Percentiles rank a stretch among this genome's conserved stretches.
These are phyloP conservation scores for Caloboletus firmus DNA, from an alignment of 1,284 basidiomycete species.

Conservation along the genomic window DNA sequence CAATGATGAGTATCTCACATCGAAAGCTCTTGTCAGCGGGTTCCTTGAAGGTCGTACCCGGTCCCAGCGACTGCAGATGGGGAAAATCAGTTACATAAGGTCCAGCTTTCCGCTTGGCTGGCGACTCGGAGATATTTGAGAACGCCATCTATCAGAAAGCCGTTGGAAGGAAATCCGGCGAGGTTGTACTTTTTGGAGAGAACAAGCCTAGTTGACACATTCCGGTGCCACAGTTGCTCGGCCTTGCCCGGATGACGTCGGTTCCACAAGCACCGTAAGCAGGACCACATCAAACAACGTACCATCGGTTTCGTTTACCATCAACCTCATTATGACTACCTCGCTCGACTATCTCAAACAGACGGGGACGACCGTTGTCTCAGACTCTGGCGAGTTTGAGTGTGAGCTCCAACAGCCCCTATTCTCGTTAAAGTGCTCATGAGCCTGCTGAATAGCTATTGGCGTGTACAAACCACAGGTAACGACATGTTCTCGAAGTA, in stretches of 20 bases:
- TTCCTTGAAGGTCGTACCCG: not conserved
- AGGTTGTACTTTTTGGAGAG: not conserved
- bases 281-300: not conserved
- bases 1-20: no score
- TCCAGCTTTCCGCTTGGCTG: not conserved
- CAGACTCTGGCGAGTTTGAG: slow-evolving; percentile 86
- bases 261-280: not conserved
- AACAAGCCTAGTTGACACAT: not conserved
- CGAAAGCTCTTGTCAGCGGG: not conserved
- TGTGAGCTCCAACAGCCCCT: slow-evolving; percentile 45
- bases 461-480: slow-evolving; percentile 90
- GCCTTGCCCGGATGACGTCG: slow-evolving; percentile 2
- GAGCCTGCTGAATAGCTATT: slow-evolving; percentile 52
- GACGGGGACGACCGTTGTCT: slow-evolving; percentile 90
- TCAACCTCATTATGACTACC: slow-evolving; percentile 63
- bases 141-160: not conserved
- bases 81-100: not conserved
- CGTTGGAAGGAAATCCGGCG: not conserved
- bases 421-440: slow-evolving; percentile 4
- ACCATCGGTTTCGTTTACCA: not conserved
- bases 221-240: not conserved
- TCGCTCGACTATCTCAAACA: slow-evolving; percentile 86
- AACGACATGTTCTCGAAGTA: slow-evolving; percentile 9
- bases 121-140: not conserved
- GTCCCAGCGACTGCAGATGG: not conserved